Base-by-base conservation (phyloP, 768 basidiomycete genomes). In the Naganishia onofrii region DNA sequence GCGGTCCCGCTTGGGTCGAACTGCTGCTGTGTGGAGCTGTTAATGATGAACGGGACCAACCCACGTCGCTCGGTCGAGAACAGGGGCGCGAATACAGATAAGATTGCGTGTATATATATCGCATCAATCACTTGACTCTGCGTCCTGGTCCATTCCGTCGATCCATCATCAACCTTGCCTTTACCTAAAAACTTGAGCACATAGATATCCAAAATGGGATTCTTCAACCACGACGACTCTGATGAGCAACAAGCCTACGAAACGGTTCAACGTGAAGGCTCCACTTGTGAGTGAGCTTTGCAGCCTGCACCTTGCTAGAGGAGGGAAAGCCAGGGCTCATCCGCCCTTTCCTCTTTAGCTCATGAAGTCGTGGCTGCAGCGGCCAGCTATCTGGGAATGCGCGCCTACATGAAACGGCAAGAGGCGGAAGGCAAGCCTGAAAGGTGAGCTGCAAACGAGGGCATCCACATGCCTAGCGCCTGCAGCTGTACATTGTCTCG, bases 211-310 rank as follows among this genome's bases (percentile, higher is more conserved):
- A 68, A 29, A 31, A 71, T 71, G 70, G 70, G 70, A 31, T 71
- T 71, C 46, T 71, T 71, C 46, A 29, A 63, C 28, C 70, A 71
- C 70, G 66, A 71, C 66, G 70, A 71, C 36, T 51, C 55, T 13
- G 51, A 67, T 46, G 60, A 71, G 36, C 34, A 42, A 63, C 31
- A 67, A 31, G 54, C 66, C 28, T 71, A 71, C 42, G 63, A 71
- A 36, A 55, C 46, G 46, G 55, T 71, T 17, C n/a, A 71, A n/a
- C 56, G 55, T 0, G 56, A 60, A 17, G 67, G 66, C 31, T 67
- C 66, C 2, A 67, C 66, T 56, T 67, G 66, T 67, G 36, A 67
- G 66, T 67, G 15, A 36, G n/a, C 42, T 36, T 19, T 12, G 19
- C 4, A 3, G 23, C 17, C 36, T 26, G 6, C n/a, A 67, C n/a